Evolutionary conservation across 176 grass and related monocot genomes (phyloP), one percentile per base, ranked within the genome.

Genomic region (Oryza nivara): DNA sequence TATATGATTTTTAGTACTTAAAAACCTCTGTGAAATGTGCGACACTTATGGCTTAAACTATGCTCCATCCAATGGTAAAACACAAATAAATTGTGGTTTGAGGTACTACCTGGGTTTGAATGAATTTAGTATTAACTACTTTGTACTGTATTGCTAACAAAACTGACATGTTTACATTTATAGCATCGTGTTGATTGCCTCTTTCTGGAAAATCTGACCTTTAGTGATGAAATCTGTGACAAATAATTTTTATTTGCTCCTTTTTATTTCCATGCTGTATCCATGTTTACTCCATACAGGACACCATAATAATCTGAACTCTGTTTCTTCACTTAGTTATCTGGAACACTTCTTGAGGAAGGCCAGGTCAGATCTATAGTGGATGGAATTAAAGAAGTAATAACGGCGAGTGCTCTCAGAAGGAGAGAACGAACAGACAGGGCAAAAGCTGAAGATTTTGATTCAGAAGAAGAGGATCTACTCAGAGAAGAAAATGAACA

Each of bases 401-500:
- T 95, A 74, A 73, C 83, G 47, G 79, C 90, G 51, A 92, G 93
- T 40, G 60, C 78, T 65, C 87, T 82, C 70, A 92, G 93, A 80
- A 92, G 91, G 88, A 90, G 74, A 68, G 90, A 92, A 78, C 86
- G 93, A 54, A 82, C 85, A 74, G 93, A 92, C 48, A 82, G 85
- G 71, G 84, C 79, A 23, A 88, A 81, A 44, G 88, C 90, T 26
- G 90, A 95, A 60, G 90, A 92, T 61, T 95, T 92, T 20, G 93
- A 95, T 95, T 91, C 90, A 65, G 93, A 95, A 70, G 93, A 95
- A 92, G 90, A 87, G 35, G 93, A 95, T 72, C 54, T 95, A 16
- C 85, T 95, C 54, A 88, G 90, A 80, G 93, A 92, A 90, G 93
- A 95, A 90, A 95, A 95, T 7, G 93, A 95, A 80, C 90, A 90